A percentile compares a stretch with the other conserved stretches of the same genome.
Conservation (phyloP, 768 basidiomycete species). For the Pulveroboletus sp. region DNA sequence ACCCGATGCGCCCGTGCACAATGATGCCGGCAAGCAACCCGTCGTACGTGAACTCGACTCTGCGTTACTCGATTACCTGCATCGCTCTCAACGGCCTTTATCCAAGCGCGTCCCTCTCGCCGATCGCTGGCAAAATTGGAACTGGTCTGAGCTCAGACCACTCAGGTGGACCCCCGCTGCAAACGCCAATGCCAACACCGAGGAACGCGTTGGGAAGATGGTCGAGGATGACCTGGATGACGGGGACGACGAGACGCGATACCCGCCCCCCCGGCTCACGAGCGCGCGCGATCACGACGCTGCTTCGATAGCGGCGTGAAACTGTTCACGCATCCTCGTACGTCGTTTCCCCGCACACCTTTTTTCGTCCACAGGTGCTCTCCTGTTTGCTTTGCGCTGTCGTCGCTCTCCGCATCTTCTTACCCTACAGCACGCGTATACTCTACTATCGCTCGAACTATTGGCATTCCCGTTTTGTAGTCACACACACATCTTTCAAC, state of each 20-base stretch:
- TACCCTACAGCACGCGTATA: constrained; percentile 28
- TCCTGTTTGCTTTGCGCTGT: constrained; percentile 17
- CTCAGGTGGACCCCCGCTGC: constrained; percentile 31
- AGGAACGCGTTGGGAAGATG: too few species aligned
- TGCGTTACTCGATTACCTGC: constrained; percentile 21
- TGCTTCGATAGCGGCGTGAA: constrained; percentile 17
- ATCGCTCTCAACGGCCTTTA: constrained; percentile 23
- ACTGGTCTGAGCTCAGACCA: constrained; percentile 32
- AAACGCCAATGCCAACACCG: too few species aligned
- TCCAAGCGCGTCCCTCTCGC: constrained; percentile 21
- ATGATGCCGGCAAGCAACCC: too few species aligned
- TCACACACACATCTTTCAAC: constrained; percentile 14
- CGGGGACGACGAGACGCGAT: constrained; percentile 18
- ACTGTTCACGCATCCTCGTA: constrained; percentile 7
- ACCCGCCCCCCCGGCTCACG: constrained; percentile 11
- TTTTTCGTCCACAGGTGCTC: constrained; percentile 13
- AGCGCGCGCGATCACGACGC: constrained; percentile 13
- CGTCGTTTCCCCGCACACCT: constrained; percentile 3
- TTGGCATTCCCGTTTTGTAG: constrained; percentile 28
- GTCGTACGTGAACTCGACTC: constrained; percentile 26
- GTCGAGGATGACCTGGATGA: constrained; percentile 4
- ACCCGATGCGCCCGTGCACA: too few species aligned
- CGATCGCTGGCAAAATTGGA: constrained; percentile 34
- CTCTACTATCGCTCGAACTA: constrained; percentile 17
- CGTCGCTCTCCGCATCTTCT: constrained; percentile 16